phyloP scores from a whole-genome alignment of 2,329 filamentous ascomycete species.

The Aspergillus novofumigatus region DNA sequence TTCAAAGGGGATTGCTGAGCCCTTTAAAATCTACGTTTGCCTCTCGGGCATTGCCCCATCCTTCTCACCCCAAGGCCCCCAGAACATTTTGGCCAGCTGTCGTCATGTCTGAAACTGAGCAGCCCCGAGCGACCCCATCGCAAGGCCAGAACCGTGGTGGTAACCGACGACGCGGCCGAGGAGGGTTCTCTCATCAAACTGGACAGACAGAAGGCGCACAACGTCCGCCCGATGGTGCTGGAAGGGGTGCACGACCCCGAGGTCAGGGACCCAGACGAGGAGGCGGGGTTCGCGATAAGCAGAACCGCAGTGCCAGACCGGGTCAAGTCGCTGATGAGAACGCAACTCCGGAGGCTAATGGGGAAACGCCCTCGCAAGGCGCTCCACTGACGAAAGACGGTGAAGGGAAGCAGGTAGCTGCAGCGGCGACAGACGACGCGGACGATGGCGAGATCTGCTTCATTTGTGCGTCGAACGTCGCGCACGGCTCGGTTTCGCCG shows the following conservation, averaged over 20 bases:
- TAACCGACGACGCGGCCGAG: slow-evolving; percentile 39
- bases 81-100: background rate
- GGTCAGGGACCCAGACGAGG: slow-evolving; percentile 31
- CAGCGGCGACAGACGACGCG: slow-evolving; percentile 42
- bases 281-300: slow-evolving; percentile 30
- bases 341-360: slow-evolving; percentile 6
- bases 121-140: slow-evolving; percentile 20
- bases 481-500: slow-evolving; percentile 82
- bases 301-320: slow-evolving; percentile 18
- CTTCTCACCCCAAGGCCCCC: slow-evolving; percentile 1
- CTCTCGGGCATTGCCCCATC: slow-evolving; percentile 1
- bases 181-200: slow-evolving; percentile 21
- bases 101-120: slow-evolving; percentile 29
- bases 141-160: slow-evolving; percentile 41
- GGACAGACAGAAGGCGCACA: slow-evolving; percentile 26
- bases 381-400: slow-evolving; percentile 31
- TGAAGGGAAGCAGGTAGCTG: slow-evolving; percentile 25
- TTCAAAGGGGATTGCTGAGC: background rate
- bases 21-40: background rate
- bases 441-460: slow-evolving; percentile 84
- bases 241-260: slow-evolving; percentile 35
- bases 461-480: slow-evolving; percentile 88
- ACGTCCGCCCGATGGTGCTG: slow-evolving; percentile 20
- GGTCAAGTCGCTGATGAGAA: slow-evolving; percentile 13
- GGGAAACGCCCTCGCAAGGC: slow-evolving; percentile 42